These are phyloP conservation scores for Malbranchea cinnamomea DNA, from an alignment of 2,329 filamentous ascomycete genomes.

Conservation along the genomic window DNA sequence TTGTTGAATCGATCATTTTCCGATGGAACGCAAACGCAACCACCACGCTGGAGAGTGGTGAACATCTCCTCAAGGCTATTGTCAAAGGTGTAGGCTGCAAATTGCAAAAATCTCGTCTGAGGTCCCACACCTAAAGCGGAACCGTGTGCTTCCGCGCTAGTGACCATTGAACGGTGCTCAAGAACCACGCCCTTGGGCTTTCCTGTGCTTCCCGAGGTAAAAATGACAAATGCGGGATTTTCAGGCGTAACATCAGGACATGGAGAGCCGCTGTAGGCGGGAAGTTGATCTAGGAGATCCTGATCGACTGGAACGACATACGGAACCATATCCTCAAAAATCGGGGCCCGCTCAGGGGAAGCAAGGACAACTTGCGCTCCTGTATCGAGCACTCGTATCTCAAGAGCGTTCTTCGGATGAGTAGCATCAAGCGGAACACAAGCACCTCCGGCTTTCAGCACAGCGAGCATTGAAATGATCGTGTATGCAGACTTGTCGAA, in stretches of 20 bases:
- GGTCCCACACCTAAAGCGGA: constrained; percentile 32
- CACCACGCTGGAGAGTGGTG: constrained; percentile 22
- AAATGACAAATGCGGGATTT: constrained; percentile 65
- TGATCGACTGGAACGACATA: constrained; percentile 22
- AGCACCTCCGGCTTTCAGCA: constrained; percentile 11
- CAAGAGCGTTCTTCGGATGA: constrained; percentile 17
- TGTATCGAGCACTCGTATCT: constrained; percentile 26
- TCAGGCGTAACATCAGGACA: constrained; percentile 45
- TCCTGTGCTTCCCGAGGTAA: constrained; percentile 72
- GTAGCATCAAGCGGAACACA: constrained; percentile 17
- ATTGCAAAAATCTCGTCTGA: constrained; percentile 21
- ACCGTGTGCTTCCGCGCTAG: constrained; percentile 17
- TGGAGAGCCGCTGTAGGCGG: constrained; percentile 4
- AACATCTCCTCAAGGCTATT: constrained; percentile 24
- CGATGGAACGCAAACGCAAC: constrained; percentile 30
- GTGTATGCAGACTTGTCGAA: constrained; percentile 13
- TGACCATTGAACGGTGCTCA: constrained; percentile 39
- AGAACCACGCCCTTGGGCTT: constrained; percentile 74
- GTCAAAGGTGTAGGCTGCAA: constrained; percentile 32
- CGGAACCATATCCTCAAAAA: constrained; percentile 28
- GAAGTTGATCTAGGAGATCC: constrained; percentile 3
- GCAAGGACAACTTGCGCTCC: constrained; percentile 26
- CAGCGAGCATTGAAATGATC: constrained; percentile 11
- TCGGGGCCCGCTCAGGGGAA: constrained; percentile 20
- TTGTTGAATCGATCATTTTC: constrained; percentile 30